Percentiles rank a stretch among this genome's conserved stretches.
These are phyloP conservation scores for Talaromyces ruber DNA, from an alignment of 495 filamentous ascomycete species.

Conservation along the genomic window DNA sequence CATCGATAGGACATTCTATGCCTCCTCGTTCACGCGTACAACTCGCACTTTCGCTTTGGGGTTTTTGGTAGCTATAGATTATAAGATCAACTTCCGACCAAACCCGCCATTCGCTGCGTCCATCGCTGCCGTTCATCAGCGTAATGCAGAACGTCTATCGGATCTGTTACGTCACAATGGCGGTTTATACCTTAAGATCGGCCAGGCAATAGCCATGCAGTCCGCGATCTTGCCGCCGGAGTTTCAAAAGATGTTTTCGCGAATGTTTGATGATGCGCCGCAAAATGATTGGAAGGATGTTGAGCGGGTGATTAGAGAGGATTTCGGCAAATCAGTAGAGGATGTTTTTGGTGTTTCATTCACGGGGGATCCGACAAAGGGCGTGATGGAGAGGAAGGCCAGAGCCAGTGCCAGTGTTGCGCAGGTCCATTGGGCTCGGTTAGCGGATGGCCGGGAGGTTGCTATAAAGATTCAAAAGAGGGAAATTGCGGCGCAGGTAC, in stretches of 20 bases:
- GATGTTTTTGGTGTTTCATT: slow-evolving; percentile 88
- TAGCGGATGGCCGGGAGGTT: slow-evolving; percentile 79
- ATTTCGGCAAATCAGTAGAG: slow-evolving; percentile 74
- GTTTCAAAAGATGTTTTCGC: slow-evolving; percentile 89
- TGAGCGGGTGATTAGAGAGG: slow-evolving; percentile 76
- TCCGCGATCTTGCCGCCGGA: slow-evolving; percentile 85
- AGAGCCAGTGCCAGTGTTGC: slow-evolving; percentile 87
- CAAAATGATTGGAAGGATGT: slow-evolving; percentile 90
- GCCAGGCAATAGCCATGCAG: slow-evolving; percentile 98
- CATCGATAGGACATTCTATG: slow-evolving; percentile 66
- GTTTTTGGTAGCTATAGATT: slow-evolving; percentile 78
- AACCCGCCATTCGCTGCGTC: slow-evolving; percentile 59
- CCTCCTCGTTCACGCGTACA: slow-evolving; percentile 69
- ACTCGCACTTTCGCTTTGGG: slow-evolving; percentile 71
- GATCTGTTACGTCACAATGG: slow-evolving; percentile 76
- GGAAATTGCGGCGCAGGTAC: slow-evolving; percentile 82
- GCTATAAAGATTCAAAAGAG: slow-evolving; percentile 95
- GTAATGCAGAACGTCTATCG: slow-evolving; percentile 75
- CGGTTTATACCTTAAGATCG: slow-evolving; percentile 93
- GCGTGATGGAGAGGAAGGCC: slow-evolving; percentile 80
- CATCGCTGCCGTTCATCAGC: slow-evolving; percentile 64
- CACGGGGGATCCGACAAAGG: slow-evolving; percentile 51
- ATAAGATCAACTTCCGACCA: slow-evolving; percentile 91
- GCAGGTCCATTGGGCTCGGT: slow-evolving; percentile 89
- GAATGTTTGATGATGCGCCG: slow-evolving; percentile 97